Percentiles rank a stretch among this genome's conserved stretches.
These are phyloP conservation scores for Mortierella sp. DNA, from an alignment of 371 early-diverging fungal genomes.

Conservation along the genomic window DNA sequence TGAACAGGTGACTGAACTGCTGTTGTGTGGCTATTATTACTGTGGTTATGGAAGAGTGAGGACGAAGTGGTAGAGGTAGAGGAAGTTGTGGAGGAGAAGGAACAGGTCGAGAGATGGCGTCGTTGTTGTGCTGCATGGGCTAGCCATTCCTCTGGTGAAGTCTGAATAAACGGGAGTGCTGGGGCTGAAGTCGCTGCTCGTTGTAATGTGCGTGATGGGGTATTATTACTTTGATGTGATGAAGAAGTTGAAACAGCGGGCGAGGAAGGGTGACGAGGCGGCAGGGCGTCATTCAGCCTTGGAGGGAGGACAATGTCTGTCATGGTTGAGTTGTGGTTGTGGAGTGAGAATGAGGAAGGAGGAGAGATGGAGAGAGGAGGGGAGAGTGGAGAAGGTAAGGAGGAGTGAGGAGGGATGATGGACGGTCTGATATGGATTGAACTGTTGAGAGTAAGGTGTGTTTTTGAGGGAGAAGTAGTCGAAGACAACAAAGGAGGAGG, in stretches of 20 bases:
- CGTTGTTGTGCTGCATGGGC: slow-evolving; percentile 49
- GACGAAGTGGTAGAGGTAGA: background rate
- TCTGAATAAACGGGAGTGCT: slow-evolving; percentile 19
- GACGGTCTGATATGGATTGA: slow-evolving; percentile 6
- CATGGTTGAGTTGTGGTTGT: slow-evolving; percentile 18
- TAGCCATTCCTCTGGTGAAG: slow-evolving; percentile 45
- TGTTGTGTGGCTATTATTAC: background rate
- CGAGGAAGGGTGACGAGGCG: slow-evolving; percentile 27
- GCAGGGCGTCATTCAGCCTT: slow-evolving; percentile 10
- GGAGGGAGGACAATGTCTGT: background rate
- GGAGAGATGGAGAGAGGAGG: slow-evolving; percentile 34
- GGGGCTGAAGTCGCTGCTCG: slow-evolving; percentile 11
- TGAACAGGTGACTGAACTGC: slow-evolving; percentile 21
- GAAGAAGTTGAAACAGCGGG: background rate
- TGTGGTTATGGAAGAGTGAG: slow-evolving; percentile 9
- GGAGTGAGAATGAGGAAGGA: slow-evolving; percentile 35
- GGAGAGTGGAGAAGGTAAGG: slow-evolving; percentile 36
- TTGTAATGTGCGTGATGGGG: background rate
- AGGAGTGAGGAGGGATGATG: slow-evolving; percentile 31
- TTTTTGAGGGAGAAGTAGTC: background rate
- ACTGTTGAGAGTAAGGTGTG: slow-evolving; percentile 3
- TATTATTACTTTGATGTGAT: slow-evolving; percentile 3
- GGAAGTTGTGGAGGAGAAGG: slow-evolving; percentile 36
- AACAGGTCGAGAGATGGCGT: slow-evolving; percentile 32
- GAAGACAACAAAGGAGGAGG: background rate